phyloP scores from a whole-genome alignment of 495 filamentous ascomycete species.

The Paragyromitra xinjiangensis region DNA sequence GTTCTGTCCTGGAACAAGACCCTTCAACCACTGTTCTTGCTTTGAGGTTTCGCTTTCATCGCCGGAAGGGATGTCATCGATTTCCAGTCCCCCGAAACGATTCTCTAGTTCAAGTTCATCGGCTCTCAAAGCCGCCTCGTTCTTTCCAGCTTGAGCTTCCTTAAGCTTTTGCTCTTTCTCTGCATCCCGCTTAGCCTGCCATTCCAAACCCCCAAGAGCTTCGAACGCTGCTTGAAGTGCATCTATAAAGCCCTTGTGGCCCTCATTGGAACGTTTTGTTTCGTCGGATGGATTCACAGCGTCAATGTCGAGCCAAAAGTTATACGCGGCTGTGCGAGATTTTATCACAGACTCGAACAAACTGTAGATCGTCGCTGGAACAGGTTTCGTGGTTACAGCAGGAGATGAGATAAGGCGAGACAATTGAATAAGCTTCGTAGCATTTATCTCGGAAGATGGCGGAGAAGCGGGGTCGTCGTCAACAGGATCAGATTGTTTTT shows the following conservation, averaged over 20 bases:
- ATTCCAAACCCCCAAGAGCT: slow-evolving; percentile 57
- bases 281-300: slow-evolving; percentile 58
- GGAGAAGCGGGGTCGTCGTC: slow-evolving; percentile 23
- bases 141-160: slow-evolving; percentile 20
- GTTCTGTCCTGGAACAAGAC: slow-evolving; percentile 18
- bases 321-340: slow-evolving; percentile 51
- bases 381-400: slow-evolving; percentile 5
- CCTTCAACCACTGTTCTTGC: slow-evolving; percentile 22
- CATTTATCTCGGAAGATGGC: slow-evolving; percentile 25
- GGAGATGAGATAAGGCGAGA: slow-evolving; percentile 21
- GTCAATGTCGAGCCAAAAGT: slow-evolving; percentile 57
- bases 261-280: slow-evolving; percentile 59
- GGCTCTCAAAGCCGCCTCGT: not conserved
- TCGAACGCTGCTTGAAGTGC: slow-evolving; percentile 59
- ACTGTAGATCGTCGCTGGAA: slow-evolving; percentile 38
- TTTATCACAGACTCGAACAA: slow-evolving; percentile 58
- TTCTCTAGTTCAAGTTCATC: slow-evolving; percentile 36
- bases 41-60: slow-evolving; percentile 20
- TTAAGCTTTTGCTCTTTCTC: slow-evolving; percentile 27
- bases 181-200: slow-evolving; percentile 30
- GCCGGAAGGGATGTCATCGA: slow-evolving; percentile 23
- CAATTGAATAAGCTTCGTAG: slow-evolving; percentile 23
- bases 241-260: slow-evolving; percentile 62
- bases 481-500: slow-evolving; percentile 23
- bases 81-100: slow-evolving; percentile 25